Evolutionary conservation across 345 rosid species (phyloP), one percentile per base, ranked within the genome.

Genomic region (Citrus cavaleriei): DNA sequence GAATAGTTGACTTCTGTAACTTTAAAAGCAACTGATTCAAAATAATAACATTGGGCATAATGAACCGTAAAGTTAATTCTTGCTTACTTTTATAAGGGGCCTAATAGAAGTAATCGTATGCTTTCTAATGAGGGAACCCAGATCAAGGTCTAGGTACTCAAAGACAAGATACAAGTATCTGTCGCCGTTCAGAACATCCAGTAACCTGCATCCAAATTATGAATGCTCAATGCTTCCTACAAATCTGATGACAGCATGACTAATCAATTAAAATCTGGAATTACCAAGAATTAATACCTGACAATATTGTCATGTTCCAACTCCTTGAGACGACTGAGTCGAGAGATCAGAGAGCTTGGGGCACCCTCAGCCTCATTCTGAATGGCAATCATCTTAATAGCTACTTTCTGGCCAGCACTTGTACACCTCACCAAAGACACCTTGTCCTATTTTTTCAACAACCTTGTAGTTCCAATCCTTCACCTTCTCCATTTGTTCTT

Each of bases 161-260:
- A 74, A 60, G 22, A 74, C 54, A 38, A 74, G 57, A 74, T 60
- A 74, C 55, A 18, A 55, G 55, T 74, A 40, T 37, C 42, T 25
- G 57, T 16, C 34, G 12, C 68, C 19, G 27, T 2, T 25, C 68
- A 1, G n/a, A 38, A 74, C 77, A 35, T 40, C 58, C 57, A 74
- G 68, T 35, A 74, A 24, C 34, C 77, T 74, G 77, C 58, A 74
- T 22, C 65, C 77, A 60, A 38, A 35, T 22, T 55, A 18, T 42
- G 58, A 42, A 46, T 46, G 51, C 51, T 3, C 5, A 46, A 46
- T 12, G 18, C 49, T 42, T 42, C 49, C 49, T 42, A 46, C 51
- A 46, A 12, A 46, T 46, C 18, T 46, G 51, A 46, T 46, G 51
- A 12, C 51, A 12, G 51, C 51, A 46, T 13, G 16, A 46, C 16